phyloP scores from a whole-genome alignment of 202 grass and related monocot species.

The Bolboschoenoplectus hybrid region DNA sequence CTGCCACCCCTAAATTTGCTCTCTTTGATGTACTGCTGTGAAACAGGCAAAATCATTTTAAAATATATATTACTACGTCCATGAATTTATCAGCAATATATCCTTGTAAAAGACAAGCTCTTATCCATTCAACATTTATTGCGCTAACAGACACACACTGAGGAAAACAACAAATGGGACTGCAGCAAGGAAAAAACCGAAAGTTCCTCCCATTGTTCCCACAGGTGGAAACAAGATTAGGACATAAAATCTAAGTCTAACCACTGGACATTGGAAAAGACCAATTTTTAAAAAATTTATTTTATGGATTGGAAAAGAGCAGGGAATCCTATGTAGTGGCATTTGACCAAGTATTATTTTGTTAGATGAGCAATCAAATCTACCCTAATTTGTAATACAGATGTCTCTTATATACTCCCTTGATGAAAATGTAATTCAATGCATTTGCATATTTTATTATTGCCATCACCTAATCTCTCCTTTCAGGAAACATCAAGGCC shows the following conservation, averaged over 20 bases:
- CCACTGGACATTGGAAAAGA: constrained; percentile 29
- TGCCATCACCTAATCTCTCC: constrained; percentile 13
- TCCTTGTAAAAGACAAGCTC: not conserved
- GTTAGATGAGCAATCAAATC: constrained; percentile 31
- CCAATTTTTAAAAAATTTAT: not conserved
- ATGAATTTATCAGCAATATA: not conserved
- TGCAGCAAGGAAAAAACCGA: constrained; percentile 28
- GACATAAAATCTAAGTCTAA: constrained; percentile 27
- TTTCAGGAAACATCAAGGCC: constrained; percentile 36
- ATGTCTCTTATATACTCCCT: not conserved
- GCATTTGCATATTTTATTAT: not conserved
- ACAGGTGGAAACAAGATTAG: constrained; percentile 44
- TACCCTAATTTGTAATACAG: not conserved
- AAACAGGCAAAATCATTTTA: not conserved
- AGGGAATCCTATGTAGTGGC: constrained; percentile 37
- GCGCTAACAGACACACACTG: not conserved
- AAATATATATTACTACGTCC: not conserved
- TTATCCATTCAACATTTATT: constrained; percentile 39
- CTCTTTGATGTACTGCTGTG: not conserved
- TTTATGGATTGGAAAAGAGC: constrained; percentile 16
- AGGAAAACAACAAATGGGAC: constrained; percentile 28
- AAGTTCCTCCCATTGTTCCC: constrained; percentile 16
- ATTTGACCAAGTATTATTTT: constrained; percentile 31
- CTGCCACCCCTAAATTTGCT: not conserved
- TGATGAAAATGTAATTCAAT: not conserved